Base-by-base conservation (phyloP, 148 eudicot genomes). In the Chenopodium album region DNA sequence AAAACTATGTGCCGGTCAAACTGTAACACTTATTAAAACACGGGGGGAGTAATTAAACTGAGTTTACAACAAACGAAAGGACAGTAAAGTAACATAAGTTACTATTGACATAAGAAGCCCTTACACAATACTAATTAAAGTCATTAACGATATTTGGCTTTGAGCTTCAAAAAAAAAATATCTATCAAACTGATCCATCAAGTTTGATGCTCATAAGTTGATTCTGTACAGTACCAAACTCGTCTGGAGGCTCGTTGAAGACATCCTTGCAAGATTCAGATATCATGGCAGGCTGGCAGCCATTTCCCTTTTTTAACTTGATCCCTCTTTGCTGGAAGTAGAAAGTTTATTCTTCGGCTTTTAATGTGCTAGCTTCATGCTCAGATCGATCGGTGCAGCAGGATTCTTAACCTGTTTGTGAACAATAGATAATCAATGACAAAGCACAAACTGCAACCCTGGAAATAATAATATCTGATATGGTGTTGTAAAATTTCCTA, bases 281-380 rank as follows among this genome's bases (percentile, higher is more conserved):
- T 73, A 95, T 95, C 98, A 95, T 94, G 79, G 95, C 91, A n/a
- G 95, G 94, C 94, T 94, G 79, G 95, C 91, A n/a, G 95, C 95
- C 94, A 93, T 89, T 26, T 94, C 96, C 84, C 84, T 91, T 82
- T 94, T 41, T 41, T 41, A 5, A 41, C 44, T 41, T 41, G 44
- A 20, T 84, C 85, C 98, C 97, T 85, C 98, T 90, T 85, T 94
- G 97, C 52, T 88, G 91, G 85, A 94, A 92, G 82, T 91, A 94
- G 86, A 94, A 92, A 19, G 94, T 87, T 86, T 95, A 94, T 82
- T 92, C 92, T 20, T 97, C 94, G 2, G 93, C 92, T 79, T 93
- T 93, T 8, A 94, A 93, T 70, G 98, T 93, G 84, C 94, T 95
- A 22, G 99, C 99, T 89, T 95, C 98, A 48, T 95, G 99, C 74